phyloP scores from a whole-genome alignment of 2,329 filamentous ascomycete genomes.

The Xylariomycetidae sp. region DNA sequence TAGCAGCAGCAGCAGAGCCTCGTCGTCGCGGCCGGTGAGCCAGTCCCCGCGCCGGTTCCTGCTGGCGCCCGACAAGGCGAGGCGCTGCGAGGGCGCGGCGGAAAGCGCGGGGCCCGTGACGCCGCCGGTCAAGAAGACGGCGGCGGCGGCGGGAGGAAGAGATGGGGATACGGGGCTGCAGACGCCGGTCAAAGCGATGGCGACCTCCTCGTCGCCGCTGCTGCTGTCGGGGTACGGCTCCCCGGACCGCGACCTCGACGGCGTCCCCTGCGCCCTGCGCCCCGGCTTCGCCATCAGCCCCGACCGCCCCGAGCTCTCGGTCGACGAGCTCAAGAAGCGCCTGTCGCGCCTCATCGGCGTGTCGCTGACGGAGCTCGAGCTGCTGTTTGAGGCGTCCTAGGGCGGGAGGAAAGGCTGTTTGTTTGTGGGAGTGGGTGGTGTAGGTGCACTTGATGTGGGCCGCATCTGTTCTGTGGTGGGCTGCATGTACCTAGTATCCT shows the following conservation, averaged over 20 bases:
- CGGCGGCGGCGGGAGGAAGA: background rate
- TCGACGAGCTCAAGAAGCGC: slow-evolving; percentile 26
- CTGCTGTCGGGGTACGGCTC: too few species aligned
- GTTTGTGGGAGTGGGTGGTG: too few species aligned
- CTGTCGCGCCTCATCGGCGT: slow-evolving; percentile 24
- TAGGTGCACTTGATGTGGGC: too few species aligned
- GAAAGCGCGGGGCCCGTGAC: too few species aligned
- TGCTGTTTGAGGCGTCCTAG: slow-evolving; percentile 19
- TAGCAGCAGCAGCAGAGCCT: background rate
- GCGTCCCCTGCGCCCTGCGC: too few species aligned
- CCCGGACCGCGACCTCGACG: too few species aligned
- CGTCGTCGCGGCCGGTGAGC: background rate
- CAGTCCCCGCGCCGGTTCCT: background rate
- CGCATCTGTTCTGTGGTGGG: too few species aligned
- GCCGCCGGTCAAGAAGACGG: slow-evolving; percentile 4
- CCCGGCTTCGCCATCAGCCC: too few species aligned
- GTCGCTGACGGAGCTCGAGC: slow-evolving; percentile 24
- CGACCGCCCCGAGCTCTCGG: slow-evolving; percentile 20
- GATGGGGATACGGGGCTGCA: background rate
- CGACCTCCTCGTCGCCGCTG: background rate
- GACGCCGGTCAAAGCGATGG: slow-evolving; percentile 1
- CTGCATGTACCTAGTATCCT: too few species aligned
- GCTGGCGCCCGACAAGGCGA: too few species aligned
- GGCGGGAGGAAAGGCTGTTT: slow-evolving; percentile 3
- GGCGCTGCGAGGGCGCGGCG: too few species aligned